Conservation (phyloP, 2,329 filamentous ascomycete species). For the Penicillium frequentans region DNA sequence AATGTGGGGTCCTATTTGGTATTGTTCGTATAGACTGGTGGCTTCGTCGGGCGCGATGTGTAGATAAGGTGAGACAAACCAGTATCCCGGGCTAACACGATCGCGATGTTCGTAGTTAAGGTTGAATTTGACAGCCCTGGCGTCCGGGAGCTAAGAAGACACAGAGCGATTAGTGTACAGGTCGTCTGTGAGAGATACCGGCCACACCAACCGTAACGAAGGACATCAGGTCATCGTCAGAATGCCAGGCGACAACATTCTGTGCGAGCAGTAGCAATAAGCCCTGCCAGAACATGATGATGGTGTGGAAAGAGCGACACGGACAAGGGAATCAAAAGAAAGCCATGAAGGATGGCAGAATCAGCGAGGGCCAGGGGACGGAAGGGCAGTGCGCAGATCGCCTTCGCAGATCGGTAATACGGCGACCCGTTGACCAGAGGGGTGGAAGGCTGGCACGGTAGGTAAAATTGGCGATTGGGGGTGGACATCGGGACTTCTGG, state of each 20-base stretch:
- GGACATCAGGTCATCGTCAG: constrained; percentile 20
- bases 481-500: neutral
- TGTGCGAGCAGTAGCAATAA: constrained; percentile 12
- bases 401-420: neutral
- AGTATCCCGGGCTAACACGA: constrained; percentile 44
- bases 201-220: constrained; percentile 15
- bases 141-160: constrained; percentile 23
- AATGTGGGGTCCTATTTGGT: constrained; percentile 51
- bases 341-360: constrained; percentile 9
- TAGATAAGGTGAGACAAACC: constrained; percentile 50
- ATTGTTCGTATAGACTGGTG: constrained; percentile 34
- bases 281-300: constrained; percentile 15
- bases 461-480: neutral
- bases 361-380: neutral
- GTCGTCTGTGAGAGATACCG: neutral
- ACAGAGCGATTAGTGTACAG: neutral
- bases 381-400: constrained; percentile 2
- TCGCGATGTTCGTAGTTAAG: constrained; percentile 28
- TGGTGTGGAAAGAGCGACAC: constrained; percentile 13
- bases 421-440: neutral
- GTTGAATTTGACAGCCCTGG: constrained; percentile 28
- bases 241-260: constrained; percentile 14
- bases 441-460: neutral
- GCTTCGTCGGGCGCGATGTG: constrained; percentile 27
- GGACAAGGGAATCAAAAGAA: neutral